Base-by-base conservation (phyloP, 2,329 filamentous ascomycete genomes). In the Diaporthe sp. region DNA sequence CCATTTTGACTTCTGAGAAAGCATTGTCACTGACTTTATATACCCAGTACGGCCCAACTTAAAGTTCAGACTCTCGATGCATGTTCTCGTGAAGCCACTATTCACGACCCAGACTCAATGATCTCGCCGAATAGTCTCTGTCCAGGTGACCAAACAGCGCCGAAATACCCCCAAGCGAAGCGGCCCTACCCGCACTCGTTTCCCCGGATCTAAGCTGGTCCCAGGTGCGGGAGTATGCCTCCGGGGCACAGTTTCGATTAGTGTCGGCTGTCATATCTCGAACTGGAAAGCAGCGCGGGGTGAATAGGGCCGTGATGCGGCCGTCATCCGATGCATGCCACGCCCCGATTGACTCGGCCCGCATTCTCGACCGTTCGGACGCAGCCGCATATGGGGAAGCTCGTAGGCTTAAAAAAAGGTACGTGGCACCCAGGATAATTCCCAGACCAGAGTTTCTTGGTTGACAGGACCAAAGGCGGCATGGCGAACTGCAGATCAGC, bases 201-300 rank as follows among this genome's bases (percentile, higher is more conserved):
- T 68, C 47, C 47, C 65, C 31, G 47, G 65, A 39, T 37, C 47
- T 51, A 68, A 68, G 20, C 65, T 53, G 31, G 47, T 68, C 65
- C 47, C 34, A 37, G 65, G 34, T 53, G 65, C 65, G 65, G 63
- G 47, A 37, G 47, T 39, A 39, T 39, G 65, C 22, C 65, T 68
- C 65, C 65, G 65, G 47, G 34, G 65, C 20, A 53, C 65, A 28
- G 34, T 68, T 68, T 68, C 47, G 65, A 68, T 68, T 53, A 68
- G 65, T 68, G 65, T 15, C 65, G 65, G 65, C 31, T 53, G 31
- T 53, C 65, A 68, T 53, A 28, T 39, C 65, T 68, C 47, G 47
- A 68, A 68, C 65, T 68, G 65, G 65, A 68, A 68, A 68, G 31
- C 47, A 68, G 47, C 65, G 65, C 65, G 65, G 65, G 65, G 65